Evolutionary conservation across 441 rosid genomes (phyloP), one percentile per base, ranked within the genome.

Genomic region (Arabidopsis hybrid): DNA sequence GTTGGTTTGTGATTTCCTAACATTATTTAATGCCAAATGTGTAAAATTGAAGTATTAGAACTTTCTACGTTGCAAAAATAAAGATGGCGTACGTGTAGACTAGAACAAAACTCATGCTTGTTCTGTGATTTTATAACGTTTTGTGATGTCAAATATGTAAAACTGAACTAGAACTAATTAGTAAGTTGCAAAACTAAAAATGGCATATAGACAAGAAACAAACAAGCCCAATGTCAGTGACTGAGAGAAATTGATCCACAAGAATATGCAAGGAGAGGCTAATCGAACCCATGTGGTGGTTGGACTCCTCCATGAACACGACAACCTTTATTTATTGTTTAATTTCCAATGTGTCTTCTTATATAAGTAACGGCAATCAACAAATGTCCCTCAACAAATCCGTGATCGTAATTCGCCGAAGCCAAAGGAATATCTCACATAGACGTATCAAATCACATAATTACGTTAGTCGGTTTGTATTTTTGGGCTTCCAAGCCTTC

Each of bases 251-350:
- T 9, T 14, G 47, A 55, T 72, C 43, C 47, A 72, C 39, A 43
- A 62, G 4, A 50, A 14, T 14, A 62, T 8, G 26, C n/a, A 31
- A 60, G 60, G 17, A 16, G 32, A 12, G 36, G 14, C 61, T 36
- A 18, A 53, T 62, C 76, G 49, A 55, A 72, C 57, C 70, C 76
- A 72, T 64, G 76, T 64, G 71, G 17, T n/a, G 29, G 4, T 42
- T 10, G 57, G 4, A 14, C 57, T 45, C 9, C 17, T 64, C 18
- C 18, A 21, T 2, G 32, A 45, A 55, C 38, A 63, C 21, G 76
- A 55, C 63, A 63, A 18, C 39, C 57, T 7, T 63, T 10, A 7
- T 51, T 32, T 9, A 7, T 34, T 31, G 7, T n/a, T n/a, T n/a
- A n/a, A n/a, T 16, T 3, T 17, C 49, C 40, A 14, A n/a, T 46